Conservation (phyloP, 2,329 filamentous ascomycete species). For the Purpureocillium takamizusanense region DNA sequence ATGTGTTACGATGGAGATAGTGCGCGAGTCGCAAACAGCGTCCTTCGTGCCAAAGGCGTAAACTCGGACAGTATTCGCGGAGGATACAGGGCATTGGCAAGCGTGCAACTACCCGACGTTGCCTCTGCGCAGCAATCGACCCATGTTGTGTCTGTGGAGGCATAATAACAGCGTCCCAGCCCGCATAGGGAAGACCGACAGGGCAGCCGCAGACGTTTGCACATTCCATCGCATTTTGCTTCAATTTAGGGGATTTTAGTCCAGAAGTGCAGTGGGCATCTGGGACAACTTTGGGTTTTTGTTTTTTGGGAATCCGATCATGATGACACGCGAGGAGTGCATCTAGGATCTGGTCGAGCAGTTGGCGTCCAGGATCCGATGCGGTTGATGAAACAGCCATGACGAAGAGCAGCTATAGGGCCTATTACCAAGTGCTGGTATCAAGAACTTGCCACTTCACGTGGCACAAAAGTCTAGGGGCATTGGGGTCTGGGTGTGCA, state of each 20-base stretch:
- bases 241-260: slow-evolving; percentile 1
- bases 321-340: not conserved
- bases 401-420: not conserved
- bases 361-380: slow-evolving; percentile 2
- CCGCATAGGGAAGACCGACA: no score
- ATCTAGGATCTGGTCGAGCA: slow-evolving; percentile 3
- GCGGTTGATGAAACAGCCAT: not conserved
- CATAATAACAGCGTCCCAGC: slow-evolving; percentile 3
- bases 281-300: slow-evolving; percentile 4
- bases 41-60: slow-evolving; percentile 40
- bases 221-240: not conserved
- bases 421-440: not conserved
- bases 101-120: slow-evolving; percentile 16
- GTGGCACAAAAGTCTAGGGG: not conserved
- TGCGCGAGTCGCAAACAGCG: slow-evolving; percentile 43
- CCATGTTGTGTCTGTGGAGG: slow-evolving; percentile 13
- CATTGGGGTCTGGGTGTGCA: slow-evolving; percentile 7
- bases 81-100: slow-evolving; percentile 21
- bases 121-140: slow-evolving; percentile 13
- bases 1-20: slow-evolving; percentile 46
- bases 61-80: slow-evolving; percentile 36
- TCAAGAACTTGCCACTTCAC: not conserved
- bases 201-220: not conserved
- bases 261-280: slow-evolving; percentile 17
- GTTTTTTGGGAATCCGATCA: slow-evolving; percentile 1